phyloP scores from a whole-genome alignment of 495 filamentous ascomycete genomes.

The Penicillium ochrochloron region DNA sequence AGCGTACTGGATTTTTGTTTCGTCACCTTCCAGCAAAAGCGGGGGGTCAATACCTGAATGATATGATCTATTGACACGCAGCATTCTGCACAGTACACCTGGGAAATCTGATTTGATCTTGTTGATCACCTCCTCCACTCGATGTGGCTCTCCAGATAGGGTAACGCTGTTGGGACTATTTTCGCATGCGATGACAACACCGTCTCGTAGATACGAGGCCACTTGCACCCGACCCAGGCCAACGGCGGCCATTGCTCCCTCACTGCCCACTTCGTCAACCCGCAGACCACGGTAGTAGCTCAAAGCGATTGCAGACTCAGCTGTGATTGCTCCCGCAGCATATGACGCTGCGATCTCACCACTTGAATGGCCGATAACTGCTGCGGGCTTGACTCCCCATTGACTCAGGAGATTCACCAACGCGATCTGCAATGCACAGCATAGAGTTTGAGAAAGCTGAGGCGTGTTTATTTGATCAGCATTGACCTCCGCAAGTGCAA shows the following conservation, averaged over 20 bases:
- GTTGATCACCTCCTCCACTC: constrained; percentile 41
- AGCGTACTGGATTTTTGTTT: not conserved
- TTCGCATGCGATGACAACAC: constrained; percentile 24
- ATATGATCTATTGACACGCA: constrained; percentile 46
- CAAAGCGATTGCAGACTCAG: constrained; percentile 3
- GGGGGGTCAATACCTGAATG: constrained; percentile 25
- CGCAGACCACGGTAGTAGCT: constrained; percentile 13
- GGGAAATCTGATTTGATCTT: constrained; percentile 34
- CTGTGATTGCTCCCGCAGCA: constrained; percentile 14
- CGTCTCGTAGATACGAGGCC: constrained; percentile 20
- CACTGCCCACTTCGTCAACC: not conserved
- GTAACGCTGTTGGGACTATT: constrained; percentile 34
- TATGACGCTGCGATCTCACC: constrained; percentile 21
- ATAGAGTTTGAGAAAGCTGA: constrained; percentile 16
- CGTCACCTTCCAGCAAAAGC: not conserved
- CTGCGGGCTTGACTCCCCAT: not conserved
- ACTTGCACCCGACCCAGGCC: constrained; percentile 32
- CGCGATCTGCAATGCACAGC: constrained; percentile 15
- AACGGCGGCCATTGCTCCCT: constrained; percentile 36
- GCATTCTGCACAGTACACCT: constrained; percentile 18
- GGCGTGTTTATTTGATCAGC: not conserved
- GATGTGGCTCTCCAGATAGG: constrained; percentile 37
- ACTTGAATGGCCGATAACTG: constrained; percentile 20
- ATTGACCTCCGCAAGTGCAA: not conserved
- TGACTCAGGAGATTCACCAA: not conserved